These are phyloP conservation scores for Penicillium sclerotiorum DNA, from an alignment of 2,329 filamentous ascomycete species.

Conservation along the genomic window DNA sequence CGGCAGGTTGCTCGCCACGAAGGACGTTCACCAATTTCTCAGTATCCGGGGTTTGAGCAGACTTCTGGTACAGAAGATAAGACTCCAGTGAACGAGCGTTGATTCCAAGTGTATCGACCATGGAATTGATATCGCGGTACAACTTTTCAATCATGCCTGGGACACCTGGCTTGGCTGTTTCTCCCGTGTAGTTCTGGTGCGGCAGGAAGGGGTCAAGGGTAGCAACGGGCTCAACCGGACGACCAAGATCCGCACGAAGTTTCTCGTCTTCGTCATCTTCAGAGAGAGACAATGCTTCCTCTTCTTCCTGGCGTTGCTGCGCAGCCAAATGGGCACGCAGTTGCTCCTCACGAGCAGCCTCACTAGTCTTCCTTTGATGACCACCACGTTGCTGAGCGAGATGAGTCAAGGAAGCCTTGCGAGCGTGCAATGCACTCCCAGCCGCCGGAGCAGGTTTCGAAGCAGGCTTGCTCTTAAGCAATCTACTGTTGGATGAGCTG, in stretches of 20 bases:
- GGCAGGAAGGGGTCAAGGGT: conserved; percentile 53
- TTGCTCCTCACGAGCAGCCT: conserved; percentile 30
- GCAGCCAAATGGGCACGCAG: conserved; percentile 35
- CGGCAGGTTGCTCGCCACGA: conserved; percentile 56
- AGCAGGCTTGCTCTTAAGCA: conserved; percentile 32
- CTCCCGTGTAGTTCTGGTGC: conserved; percentile 49
- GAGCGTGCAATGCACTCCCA: conserved; percentile 42
- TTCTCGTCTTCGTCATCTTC: conserved; percentile 53
- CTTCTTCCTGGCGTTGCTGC: conserved; percentile 34
- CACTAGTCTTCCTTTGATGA: conserved; percentile 26
- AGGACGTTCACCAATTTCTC: conserved; percentile 50
- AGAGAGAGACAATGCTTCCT: conserved; percentile 41
- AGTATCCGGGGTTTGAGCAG: conserved; percentile 51
- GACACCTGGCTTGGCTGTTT: conserved; percentile 50
- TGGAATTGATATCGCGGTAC: conserved; percentile 64
- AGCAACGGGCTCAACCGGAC: conserved; percentile 45
- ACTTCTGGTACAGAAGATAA: conserved; percentile 55
- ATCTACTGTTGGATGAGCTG: conserved; percentile 27
- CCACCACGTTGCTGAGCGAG: conserved; percentile 34
- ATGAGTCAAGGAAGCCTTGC: conserved; percentile 42
- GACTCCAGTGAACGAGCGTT: conserved; percentile 70
- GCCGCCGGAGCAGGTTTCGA: conserved; percentile 39
- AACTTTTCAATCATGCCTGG: conserved; percentile 53
- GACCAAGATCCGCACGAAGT: conserved; percentile 48
- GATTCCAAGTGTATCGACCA: conserved; percentile 89